These are phyloP conservation scores for Amaranthus cruentus DNA, from an alignment of 148 eudicot genomes.

Conservation along the genomic window DNA sequence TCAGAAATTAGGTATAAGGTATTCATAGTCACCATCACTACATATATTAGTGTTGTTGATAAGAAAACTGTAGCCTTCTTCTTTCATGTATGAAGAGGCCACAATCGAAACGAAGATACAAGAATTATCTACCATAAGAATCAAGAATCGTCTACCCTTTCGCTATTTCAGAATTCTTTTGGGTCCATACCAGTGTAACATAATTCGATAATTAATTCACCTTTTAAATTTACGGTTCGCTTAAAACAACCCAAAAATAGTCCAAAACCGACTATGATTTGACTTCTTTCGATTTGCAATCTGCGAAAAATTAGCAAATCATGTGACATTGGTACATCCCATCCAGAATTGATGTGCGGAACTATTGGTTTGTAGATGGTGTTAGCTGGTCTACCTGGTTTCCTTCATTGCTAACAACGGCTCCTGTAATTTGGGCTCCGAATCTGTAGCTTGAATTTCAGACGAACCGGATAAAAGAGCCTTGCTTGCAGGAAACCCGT, in stretches of 20 bases:
- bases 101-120: conserved; percentile 1
- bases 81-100: conserved; percentile 10
- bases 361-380: not conserved
- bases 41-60: conserved; percentile 3
- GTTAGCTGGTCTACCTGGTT: conserved; percentile 5
- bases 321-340: not conserved
- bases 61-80: conserved; percentile 11
- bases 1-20: conserved; percentile 19
- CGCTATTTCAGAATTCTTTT: not conserved
- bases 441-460: conserved; percentile 11
- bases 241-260: no score
- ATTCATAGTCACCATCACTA: conserved; percentile 15
- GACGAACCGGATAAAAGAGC: conserved; percentile 4
- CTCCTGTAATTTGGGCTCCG: conserved; percentile 1
- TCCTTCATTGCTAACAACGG: conserved; percentile 6
- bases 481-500: conserved; percentile 4
- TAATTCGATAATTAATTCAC: no score
- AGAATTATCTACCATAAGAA: conserved; percentile 4
- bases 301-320: no score
- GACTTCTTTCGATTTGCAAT: no score
- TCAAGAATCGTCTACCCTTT: conserved; percentile 11
- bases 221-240: no score
- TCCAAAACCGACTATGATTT: no score
- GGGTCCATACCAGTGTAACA: not conserved
- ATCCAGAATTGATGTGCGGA: conserved; percentile 12